A percentile compares a stretch with the other conserved stretches of the same genome.
Evolutionary conservation across 306 rosid genomes (phyloP).

Genomic region (Glycine soja): DNA sequence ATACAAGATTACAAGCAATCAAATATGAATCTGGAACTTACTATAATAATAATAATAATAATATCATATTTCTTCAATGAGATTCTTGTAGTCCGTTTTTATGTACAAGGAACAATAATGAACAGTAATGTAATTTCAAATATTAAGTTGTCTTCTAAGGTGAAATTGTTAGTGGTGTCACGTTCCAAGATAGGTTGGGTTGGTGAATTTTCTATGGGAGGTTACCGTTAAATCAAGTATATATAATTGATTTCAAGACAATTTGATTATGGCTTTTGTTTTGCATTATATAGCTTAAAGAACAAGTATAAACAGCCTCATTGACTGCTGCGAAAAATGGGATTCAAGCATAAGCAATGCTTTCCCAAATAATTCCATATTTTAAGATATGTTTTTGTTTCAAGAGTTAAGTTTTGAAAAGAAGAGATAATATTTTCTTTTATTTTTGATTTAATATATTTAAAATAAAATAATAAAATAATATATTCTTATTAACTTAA

Average conservation of each 20-base stretch:
- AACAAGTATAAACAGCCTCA: constrained; percentile 18
- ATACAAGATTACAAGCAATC: background rate
- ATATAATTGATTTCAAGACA: constrained; percentile 26
- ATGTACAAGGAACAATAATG: no score
- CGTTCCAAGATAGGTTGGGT: background rate
- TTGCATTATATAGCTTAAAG: constrained; percentile 44
- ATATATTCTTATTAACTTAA: background rate
- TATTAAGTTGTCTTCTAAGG: no score
- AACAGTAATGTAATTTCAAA: no score
- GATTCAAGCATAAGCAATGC: no score
- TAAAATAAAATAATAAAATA: no score
- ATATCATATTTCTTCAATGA: no score
- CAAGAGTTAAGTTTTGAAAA: background rate
- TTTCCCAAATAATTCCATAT: no score
- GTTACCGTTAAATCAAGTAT: constrained; percentile 30
- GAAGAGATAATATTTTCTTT: background rate
- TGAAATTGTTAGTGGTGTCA: background rate
- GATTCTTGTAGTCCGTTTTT: no score
- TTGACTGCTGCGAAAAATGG: constrained; percentile 9
- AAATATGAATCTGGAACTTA: background rate
- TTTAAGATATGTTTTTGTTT: no score
- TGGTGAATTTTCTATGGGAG: background rate
- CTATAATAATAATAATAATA: no score
- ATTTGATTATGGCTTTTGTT: constrained; percentile 24
- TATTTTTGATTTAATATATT: no score